Conservation (phyloP, 371 early-diverging fungal species). For the Syncephalastrum sp. region DNA sequence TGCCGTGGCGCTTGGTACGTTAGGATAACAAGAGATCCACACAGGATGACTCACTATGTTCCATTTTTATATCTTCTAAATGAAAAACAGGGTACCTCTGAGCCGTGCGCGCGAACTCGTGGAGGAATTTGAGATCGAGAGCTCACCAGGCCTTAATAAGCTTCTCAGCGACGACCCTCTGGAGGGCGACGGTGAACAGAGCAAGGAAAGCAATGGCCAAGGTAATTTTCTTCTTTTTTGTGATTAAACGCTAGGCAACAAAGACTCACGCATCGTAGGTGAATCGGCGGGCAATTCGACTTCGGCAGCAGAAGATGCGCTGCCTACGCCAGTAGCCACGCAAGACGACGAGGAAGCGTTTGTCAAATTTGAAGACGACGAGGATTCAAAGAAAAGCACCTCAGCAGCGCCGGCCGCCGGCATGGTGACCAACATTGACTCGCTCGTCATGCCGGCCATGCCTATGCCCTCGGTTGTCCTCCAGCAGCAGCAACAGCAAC, state of each 20-base stretch:
- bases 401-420: constrained; percentile 1
- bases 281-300: not conserved
- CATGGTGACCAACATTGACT: constrained; percentile 3
- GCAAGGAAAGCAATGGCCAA: not conserved
- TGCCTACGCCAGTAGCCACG: constrained; percentile 1
- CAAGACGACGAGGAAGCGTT: constrained; percentile 34
- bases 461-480: constrained; percentile 2
- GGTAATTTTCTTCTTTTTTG: not conserved
- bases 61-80: constrained; percentile 2
- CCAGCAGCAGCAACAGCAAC: constrained; percentile 7
- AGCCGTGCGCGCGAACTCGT: constrained; percentile 50
- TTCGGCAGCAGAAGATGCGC: not conserved
- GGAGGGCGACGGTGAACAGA: constrained; percentile 9
- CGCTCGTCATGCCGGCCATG: constrained; percentile 1
- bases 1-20: constrained; percentile 52
- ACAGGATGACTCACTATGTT: too few relatives aligned
- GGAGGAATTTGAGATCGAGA: constrained; percentile 50
- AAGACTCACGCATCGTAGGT: too few relatives aligned
- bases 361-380: constrained; percentile 52
- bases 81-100: constrained; percentile 40
- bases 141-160: constrained; percentile 41
- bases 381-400: constrained; percentile 18
- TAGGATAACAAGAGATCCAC: not conserved
- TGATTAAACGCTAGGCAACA: too few relatives aligned
- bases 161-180: constrained; percentile 46